Evolutionary conservation across 2,329 filamentous ascomycete genomes (phyloP).

Genomic region (Clonostachys rosea): DNA sequence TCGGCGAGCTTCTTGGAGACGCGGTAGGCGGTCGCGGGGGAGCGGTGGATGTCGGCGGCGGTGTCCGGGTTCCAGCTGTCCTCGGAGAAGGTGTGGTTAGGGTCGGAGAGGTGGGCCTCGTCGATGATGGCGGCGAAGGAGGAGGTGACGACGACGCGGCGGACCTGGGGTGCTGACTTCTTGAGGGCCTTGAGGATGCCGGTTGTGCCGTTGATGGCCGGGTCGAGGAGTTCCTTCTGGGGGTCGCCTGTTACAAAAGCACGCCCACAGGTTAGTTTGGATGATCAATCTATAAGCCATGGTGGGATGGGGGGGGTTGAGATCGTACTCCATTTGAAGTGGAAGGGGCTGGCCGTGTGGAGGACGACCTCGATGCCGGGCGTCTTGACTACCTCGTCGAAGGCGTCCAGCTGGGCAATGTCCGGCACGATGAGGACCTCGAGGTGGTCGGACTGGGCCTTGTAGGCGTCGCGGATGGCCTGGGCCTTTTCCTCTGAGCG

Average conservation of each 20-base stretch:
- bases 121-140: slow-evolving; percentile 63
- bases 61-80: slow-evolving; percentile 54
- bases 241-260: slow-evolving; percentile 19
- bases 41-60: slow-evolving; percentile 36
- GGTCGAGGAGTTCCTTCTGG: slow-evolving; percentile 35
- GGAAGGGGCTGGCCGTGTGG: slow-evolving; percentile 58
- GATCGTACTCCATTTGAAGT: slow-evolving; percentile 40
- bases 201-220: slow-evolving; percentile 38
- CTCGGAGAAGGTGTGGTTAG: slow-evolving; percentile 46
- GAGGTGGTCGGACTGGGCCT: slow-evolving; percentile 35
- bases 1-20: slow-evolving; percentile 28
- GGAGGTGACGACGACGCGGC: slow-evolving; percentile 51
- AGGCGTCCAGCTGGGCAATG: slow-evolving; percentile 69
- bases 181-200: slow-evolving; percentile 27
- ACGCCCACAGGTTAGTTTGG: neutral
- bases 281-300: neutral
- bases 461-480: slow-evolving; percentile 43
- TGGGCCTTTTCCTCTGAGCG: slow-evolving; percentile 48
- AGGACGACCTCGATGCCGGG: slow-evolving; percentile 50
- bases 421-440: slow-evolving; percentile 65
- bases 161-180: slow-evolving; percentile 9
- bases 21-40: slow-evolving; percentile 30
- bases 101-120: slow-evolving; percentile 33
- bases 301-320: too few relatives aligned
- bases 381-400: slow-evolving; percentile 56